A percentile compares a stretch with the other conserved stretches of the same genome.
These are phyloP conservation scores for Erythrobasidium yunnanense DNA, from an alignment of 768 basidiomycete genomes.

Conservation along the genomic window DNA sequence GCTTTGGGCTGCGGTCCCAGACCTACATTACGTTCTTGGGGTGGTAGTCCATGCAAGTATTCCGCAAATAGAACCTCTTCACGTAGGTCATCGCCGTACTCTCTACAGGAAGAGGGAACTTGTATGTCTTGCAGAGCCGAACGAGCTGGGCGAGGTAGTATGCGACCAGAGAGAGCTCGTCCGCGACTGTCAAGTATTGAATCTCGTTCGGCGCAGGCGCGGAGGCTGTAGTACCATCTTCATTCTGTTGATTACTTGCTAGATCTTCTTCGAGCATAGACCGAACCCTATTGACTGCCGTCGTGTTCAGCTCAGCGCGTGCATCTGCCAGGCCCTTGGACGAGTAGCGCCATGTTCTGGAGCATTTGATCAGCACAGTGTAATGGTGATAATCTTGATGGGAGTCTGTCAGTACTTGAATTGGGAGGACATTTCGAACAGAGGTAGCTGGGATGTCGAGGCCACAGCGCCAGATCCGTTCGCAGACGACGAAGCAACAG, in stretches of 20 bases:
- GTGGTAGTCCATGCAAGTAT: constrained; percentile 99
- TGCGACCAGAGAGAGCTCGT: constrained; percentile 79
- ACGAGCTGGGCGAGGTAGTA: constrained; percentile 79
- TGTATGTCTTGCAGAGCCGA: constrained; percentile 65
- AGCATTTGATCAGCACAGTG: constrained; percentile 46
- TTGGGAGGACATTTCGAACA: constrained; percentile 27
- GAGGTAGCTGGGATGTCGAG: constrained; percentile 3
- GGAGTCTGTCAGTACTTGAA: constrained; percentile 6
- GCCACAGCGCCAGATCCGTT: constrained; percentile 5
- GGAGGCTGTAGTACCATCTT: constrained; percentile 59
- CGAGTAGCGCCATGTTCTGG: constrained; percentile 80
- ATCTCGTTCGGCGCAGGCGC: constrained; percentile 40
- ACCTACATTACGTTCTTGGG: constrained; percentile 94
- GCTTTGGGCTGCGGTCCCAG: no score
- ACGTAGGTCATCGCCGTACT: constrained; percentile 84
- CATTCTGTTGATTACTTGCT: constrained; percentile 8
- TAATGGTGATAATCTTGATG: no score
- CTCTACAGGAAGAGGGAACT: constrained; percentile 83
- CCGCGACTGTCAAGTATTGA: constrained; percentile 64
- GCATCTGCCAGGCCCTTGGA: constrained; percentile 53
- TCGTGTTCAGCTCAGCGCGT: constrained; percentile 59
- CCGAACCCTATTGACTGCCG: constrained; percentile 65
- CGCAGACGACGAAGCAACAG: no score
- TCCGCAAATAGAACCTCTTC: constrained; percentile 92
- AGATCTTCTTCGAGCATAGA: constrained; percentile 57